Percentiles rank a stretch among this genome's conserved stretches.
These are phyloP conservation scores for Eleusine coracana DNA, from an alignment of 176 grass and related monocot species.

Conservation along the genomic window DNA sequence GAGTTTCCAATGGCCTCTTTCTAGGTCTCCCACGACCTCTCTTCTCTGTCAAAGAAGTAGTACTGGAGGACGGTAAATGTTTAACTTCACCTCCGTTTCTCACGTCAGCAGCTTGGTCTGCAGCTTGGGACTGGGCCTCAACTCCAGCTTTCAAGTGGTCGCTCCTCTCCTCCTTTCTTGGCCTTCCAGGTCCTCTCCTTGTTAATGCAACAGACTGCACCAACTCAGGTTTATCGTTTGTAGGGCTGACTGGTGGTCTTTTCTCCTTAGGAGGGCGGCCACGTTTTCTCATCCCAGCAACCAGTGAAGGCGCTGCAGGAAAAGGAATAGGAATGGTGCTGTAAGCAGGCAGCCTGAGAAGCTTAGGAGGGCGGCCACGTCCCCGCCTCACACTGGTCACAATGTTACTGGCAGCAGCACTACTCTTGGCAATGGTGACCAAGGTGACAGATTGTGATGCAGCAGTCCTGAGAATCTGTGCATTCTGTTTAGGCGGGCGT, in stretches of 20 bases:
- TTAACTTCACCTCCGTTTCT: slow-evolving; percentile 28
- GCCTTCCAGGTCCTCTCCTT: slow-evolving; percentile 20
- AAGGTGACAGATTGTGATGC: neutral
- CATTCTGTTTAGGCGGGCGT: slow-evolving; percentile 27
- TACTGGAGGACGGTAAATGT: neutral
- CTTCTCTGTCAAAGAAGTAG: slow-evolving; percentile 2
- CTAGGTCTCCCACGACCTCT: slow-evolving; percentile 38
- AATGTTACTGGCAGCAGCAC: neutral
- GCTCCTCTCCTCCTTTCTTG: too few relatives aligned
- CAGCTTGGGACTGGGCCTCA: neutral
- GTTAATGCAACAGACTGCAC: neutral
- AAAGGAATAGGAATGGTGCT: neutral
- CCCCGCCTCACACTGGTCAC: slow-evolving; percentile 18
- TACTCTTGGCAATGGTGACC: neutral
- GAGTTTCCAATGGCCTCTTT: slow-evolving; percentile 16
- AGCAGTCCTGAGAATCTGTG: neutral
- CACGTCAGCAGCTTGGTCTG: neutral
- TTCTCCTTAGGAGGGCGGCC: too few relatives aligned
- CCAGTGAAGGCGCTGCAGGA: neutral
- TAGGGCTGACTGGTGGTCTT: too few relatives aligned
- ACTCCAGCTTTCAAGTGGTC: neutral
- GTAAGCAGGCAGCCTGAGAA: neutral
- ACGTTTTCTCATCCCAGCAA: neutral
- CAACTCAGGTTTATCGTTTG: too few relatives aligned
- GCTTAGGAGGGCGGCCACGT: slow-evolving; percentile 17